Evolutionary conservation across 768 basidiomycete species (phyloP).

Genomic region (Mycena albidolilacea): DNA sequence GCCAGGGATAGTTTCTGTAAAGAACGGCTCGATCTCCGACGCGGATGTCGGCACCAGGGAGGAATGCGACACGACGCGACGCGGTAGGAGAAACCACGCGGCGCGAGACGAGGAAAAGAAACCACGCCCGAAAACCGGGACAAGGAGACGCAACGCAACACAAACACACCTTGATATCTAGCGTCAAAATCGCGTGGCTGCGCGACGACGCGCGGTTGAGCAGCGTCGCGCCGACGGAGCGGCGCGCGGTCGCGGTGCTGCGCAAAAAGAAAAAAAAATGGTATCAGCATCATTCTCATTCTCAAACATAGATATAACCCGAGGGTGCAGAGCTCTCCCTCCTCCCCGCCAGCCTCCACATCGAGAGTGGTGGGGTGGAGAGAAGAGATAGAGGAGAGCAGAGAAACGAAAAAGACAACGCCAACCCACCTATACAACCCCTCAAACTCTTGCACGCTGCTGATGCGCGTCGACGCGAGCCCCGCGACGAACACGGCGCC

Average conservation of each 20-base stretch:
- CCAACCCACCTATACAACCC: constrained; percentile 60
- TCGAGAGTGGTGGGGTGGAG: background rate
- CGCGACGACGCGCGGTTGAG: constrained; percentile 89
- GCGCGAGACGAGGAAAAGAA: too few relatives aligned
- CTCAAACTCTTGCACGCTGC: constrained; percentile 61
- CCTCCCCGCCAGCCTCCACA: too few relatives aligned
- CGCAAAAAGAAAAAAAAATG: constrained; percentile 6
- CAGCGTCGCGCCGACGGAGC: constrained; percentile 89
- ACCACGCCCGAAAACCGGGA: too few relatives aligned
- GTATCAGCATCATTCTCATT: too few relatives aligned
- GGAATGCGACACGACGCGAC: too few relatives aligned
- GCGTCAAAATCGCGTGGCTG: constrained; percentile 89
- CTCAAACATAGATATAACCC: too few relatives aligned
- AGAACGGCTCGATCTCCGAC: too few relatives aligned
- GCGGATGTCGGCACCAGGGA: too few relatives aligned
- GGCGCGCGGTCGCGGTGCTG: constrained; percentile 80
- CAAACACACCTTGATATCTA: constrained; percentile 63
- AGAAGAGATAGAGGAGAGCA: background rate
- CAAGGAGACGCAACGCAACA: too few relatives aligned
- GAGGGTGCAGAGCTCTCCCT: too few relatives aligned
- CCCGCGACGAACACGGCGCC: constrained; percentile 72
- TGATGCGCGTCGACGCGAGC: constrained; percentile 59
- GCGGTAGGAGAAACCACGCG: too few relatives aligned
- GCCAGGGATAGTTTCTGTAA: too few relatives aligned
- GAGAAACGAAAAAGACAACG: background rate